Base-by-base conservation (phyloP, 345 rosid species). In the Isatis tinctoria region DNA sequence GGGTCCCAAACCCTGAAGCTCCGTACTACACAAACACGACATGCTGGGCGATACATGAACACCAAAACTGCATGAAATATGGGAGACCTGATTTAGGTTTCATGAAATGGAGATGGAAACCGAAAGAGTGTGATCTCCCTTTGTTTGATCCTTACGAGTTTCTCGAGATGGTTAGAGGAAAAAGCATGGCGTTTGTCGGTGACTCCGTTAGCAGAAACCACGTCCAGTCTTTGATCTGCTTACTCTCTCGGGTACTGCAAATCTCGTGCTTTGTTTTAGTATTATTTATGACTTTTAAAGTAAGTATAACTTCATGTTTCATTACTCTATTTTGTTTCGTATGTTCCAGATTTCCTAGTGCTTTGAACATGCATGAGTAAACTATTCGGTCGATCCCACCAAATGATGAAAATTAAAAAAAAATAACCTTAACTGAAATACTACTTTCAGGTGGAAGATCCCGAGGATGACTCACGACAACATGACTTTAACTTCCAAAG, bases 151-250 rank as follows among this genome's bases (percentile, higher is more conserved):
- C 98, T 8, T 79, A 78, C 39, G 88, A 88, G 84, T 92, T 90
- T 73, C 81, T 92, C 0, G 88, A 88, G 60, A 77, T 87, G 9
- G 84, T 92, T 8, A 82, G 88, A 67, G 94, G 82, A 20, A 88
- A 90, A 75, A 87, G 84, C 4, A 32, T 92, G 84, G 94, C 96
- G 0, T 88, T 92, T 48, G 91, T 92, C 24, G 96, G 96, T 6
- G 96, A 92, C 63, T 92, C 98, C 33, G 87, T 92, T 5, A 90
- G 83, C 0, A 85, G 94, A 82, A 92, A 92, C 81, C 98, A 92
- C 74, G 86, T 92, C 79, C 96, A 90, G 82, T 92, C 96, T 67
- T 75, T 92, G 83, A 90, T 90, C 11, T 92, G 98, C 83, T 87
- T 92, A 22, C 85, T 92, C 64, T 75, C 79, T 24, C 53, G 22